A percentile compares a stretch with the other conserved stretches of the same genome.
Evolutionary conservation across 352 stramenopile genomes (phyloP).

Genomic region (Plasmopara viticola): DNA sequence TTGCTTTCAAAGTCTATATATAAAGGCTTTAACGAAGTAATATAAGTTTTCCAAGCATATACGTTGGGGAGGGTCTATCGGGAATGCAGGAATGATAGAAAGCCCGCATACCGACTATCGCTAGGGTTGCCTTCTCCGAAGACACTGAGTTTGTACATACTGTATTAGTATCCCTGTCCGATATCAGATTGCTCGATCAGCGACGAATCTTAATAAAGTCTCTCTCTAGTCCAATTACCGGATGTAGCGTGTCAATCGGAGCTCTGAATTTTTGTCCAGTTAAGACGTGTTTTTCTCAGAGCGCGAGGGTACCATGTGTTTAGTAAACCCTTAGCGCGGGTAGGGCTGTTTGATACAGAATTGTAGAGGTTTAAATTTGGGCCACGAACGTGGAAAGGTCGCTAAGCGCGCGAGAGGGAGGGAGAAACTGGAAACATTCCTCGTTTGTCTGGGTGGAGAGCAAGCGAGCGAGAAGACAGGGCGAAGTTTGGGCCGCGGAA

Average conservation of each 20-base stretch:
- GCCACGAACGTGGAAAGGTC: constrained; percentile 15
- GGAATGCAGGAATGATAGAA: too few relatives aligned
- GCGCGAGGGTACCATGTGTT: constrained; percentile 5
- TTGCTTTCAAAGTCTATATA: too few relatives aligned
- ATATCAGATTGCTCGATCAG: too few relatives aligned
- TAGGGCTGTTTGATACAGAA: constrained; percentile 5
- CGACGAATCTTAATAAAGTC: too few relatives aligned
- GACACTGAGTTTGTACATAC: too few relatives aligned
- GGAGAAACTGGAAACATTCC: constrained; percentile 30
- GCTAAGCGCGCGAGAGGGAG: constrained; percentile 13
- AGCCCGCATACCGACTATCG: too few relatives aligned
- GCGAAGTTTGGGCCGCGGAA: constrained; percentile 6
- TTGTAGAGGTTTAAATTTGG: constrained; percentile 2
- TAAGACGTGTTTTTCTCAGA: constrained; percentile 11
- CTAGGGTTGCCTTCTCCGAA: too few relatives aligned
- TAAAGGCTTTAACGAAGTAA: too few relatives aligned
- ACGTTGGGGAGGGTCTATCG: too few relatives aligned
- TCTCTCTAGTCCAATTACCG: neutral
- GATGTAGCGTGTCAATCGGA: constrained; percentile 3
- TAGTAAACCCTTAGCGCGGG: constrained; percentile 11
- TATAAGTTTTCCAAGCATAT: too few relatives aligned
- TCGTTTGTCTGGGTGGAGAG: constrained; percentile 54
- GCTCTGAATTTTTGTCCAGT: constrained; percentile 12
- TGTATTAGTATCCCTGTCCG: too few relatives aligned
- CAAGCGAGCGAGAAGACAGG: constrained; percentile 19